Evolutionary conservation across 2,329 filamentous ascomycete species (phyloP), one percentile per base, ranked within the genome.

Genomic region (Cryphonectria nitschkei): DNA sequence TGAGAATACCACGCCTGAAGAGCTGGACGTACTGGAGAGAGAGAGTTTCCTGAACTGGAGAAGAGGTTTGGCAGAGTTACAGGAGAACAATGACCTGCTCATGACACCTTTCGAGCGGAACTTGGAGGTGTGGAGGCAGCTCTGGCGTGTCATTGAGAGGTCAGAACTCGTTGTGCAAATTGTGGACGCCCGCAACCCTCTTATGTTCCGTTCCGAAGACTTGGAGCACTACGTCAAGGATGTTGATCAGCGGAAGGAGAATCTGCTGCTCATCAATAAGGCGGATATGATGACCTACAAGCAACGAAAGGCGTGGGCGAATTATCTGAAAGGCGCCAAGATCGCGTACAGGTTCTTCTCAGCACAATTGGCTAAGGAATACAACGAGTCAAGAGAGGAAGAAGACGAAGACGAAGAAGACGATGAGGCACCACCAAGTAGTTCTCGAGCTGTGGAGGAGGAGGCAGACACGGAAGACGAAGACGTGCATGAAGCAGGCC

Each of bases 81-180:
- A 98, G 78, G 95, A 99, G 83, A 94, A 93, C 77, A 91, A 98
- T 71, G 96, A 99, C 80, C 82, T 99, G 69, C 87, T 99, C 68
- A 95, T 99, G 93, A 99, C 96, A 0, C 96, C 96, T 0, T 99
- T 99, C 78, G 96, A 99, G 85, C 89, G 96, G 72, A 99, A 99
- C 79, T 79, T 99, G 73, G 97, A 99, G 78, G 96, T 99, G 39
- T 99, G 96, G 96, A 90, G 96, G 79, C 96, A 99, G 81, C 79
- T 99, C 76, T 99, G 96, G 96, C 90, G 96, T 83, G 96, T 99
- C 71, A 98, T 99, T 77, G 96, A 99, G 85, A 88, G 96, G 73
- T 98, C 94, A 22, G 96, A 99, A 80, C 84, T 99, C 56, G 89
- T 99, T 3, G 96, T 99, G 50, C 96, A 99, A 84, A 99, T 99